Evolutionary conservation across 1,139 yeast species (phyloP), one percentile per base, ranked within the genome.

Genomic region (Eremothecium coryli): DNA sequence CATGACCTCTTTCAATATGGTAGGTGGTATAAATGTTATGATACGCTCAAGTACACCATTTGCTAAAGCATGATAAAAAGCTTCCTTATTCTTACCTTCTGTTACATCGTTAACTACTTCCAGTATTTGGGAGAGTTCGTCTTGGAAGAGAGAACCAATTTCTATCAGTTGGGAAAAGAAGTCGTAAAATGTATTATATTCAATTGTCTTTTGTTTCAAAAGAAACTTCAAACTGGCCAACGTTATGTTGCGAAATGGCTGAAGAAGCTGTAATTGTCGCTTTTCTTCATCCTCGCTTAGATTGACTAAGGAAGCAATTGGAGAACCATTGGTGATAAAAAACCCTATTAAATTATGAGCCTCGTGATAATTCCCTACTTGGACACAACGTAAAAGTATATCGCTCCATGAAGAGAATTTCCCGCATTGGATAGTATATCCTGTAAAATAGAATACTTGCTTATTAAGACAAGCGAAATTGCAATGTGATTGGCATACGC

Each of bases 1-100:
- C 1, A 84, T 77, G 49, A 85, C 63, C 11, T 63, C 66, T 44
- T 73, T 73, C 43, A 82, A 67, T 1, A 84, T 64, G 0, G 56
- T 44, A 0, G 95, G 88, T 1, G 93, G 73, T 3, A 86, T 55
- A 0, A 60, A 44, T 0, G 52, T 46, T 4, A 82, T 63, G 10
- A 64, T 55, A 0, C 69, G 70, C 2, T 63, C 55, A 14, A 70
- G 48, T n/a, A 82, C 65, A 35, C 67, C 69, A 1, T 64, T 58
- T 32, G 73, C 73, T 15, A 84, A 52, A 0, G 59, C 55, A 1
- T 64, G 65, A 43, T 76, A 76, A 40, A 71, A 81, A 0, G 64
- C 31, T 0, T 48, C 47, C 2, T 51, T 50, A 21, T 62, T 40
- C 5, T 49, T 49, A 39, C 15, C 38, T 44, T 6, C 57, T 52